A percentile compares a stretch with the other conserved stretches of the same genome.
phyloP scores from a whole-genome alignment of 2,329 filamentous ascomycete species.

The Ascochyta koolunga region DNA sequence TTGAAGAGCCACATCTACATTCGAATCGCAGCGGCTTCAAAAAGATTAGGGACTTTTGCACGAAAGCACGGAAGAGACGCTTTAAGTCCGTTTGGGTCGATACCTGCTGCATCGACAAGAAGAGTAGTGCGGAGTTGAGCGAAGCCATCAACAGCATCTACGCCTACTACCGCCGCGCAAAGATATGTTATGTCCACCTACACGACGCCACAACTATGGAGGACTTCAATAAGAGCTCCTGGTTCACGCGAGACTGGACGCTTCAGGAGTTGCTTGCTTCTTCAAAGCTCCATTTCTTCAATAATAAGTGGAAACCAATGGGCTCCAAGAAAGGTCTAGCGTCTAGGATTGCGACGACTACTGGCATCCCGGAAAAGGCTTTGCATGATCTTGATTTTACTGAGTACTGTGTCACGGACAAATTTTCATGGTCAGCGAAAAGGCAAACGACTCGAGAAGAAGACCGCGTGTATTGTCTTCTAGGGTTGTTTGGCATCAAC shows the following conservation, averaged over 20 bases:
- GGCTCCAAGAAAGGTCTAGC: not conserved
- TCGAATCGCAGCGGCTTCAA: not conserved
- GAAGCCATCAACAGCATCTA: conserved; percentile 39
- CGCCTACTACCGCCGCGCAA: conserved; percentile 29
- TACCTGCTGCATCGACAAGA: conserved; percentile 35
- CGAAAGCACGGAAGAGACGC: conserved; percentile 14
- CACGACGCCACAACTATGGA: conserved; percentile 7
- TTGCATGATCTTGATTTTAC: not conserved
- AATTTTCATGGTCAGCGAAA: not conserved
- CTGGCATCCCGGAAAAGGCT: not conserved
- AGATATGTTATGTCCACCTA: conserved; percentile 30
- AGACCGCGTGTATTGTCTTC: not conserved
- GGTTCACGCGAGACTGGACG: conserved; percentile 22
- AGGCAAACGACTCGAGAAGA: not conserved
- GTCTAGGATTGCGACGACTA: not conserved
- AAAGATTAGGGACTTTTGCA: not conserved
- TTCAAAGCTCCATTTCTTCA: not conserved
- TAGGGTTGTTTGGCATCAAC: not conserved
- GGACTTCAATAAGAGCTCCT: conserved; percentile 11
- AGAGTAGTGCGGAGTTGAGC: conserved; percentile 27
- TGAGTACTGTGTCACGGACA: not conserved
- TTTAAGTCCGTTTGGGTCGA: conserved; percentile 33
- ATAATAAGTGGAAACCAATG: not conserved
- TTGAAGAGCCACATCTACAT: conserved; percentile 24
- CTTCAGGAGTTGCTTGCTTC: conserved; percentile 15